Percentiles rank a stretch among this genome's conserved stretches.
Evolutionary conservation across 2,329 filamentous ascomycete genomes (phyloP).

Genomic region (Exophiala phaeomuriformis): DNA sequence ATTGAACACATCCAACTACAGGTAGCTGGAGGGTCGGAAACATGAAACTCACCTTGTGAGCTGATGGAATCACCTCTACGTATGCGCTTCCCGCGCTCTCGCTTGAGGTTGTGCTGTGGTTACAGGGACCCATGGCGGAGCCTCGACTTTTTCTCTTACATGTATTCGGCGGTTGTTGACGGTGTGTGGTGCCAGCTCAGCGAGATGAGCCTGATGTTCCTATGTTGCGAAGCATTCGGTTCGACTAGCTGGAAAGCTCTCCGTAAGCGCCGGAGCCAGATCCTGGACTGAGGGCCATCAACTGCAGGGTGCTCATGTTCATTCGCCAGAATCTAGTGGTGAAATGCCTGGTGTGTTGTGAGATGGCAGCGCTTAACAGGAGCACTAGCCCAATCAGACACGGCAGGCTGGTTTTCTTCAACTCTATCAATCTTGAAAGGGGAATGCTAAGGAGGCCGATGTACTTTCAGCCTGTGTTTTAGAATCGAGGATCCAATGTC

Average conservation of each 20-base stretch:
- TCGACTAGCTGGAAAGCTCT: slow-evolving; percentile 15
- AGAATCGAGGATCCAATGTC: background rate
- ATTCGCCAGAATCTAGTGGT: slow-evolving; percentile 12
- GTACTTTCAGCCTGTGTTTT: slow-evolving; percentile 7
- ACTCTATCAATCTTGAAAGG: background rate
- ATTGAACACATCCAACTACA: background rate
- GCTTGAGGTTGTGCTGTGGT: background rate
- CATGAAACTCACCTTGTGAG: slow-evolving; percentile 8
- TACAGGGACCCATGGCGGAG: slow-evolving; percentile 5
- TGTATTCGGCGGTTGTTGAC: slow-evolving; percentile 12
- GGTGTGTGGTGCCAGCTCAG: slow-evolving; percentile 1
- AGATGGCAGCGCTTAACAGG: background rate
- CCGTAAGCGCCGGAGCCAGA: slow-evolving; percentile 18
- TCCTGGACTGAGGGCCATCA: slow-evolving; percentile 6
- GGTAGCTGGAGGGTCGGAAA: background rate
- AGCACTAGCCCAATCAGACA: background rate
- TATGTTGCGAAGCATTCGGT: slow-evolving; percentile 11
- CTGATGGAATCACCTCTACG: background rate
- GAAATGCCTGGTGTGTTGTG: slow-evolving; percentile 11
- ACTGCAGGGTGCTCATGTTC: slow-evolving; percentile 3
- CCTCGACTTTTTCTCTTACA: slow-evolving; percentile 14
- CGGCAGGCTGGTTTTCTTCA: background rate
- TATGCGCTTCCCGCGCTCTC: background rate
- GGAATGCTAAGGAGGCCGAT: background rate
- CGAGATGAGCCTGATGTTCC: slow-evolving; percentile 6